Evolutionary conservation across 140 eudicot species (phyloP), one percentile per base, ranked within the genome.

Genomic region (Cichorium intybus): DNA sequence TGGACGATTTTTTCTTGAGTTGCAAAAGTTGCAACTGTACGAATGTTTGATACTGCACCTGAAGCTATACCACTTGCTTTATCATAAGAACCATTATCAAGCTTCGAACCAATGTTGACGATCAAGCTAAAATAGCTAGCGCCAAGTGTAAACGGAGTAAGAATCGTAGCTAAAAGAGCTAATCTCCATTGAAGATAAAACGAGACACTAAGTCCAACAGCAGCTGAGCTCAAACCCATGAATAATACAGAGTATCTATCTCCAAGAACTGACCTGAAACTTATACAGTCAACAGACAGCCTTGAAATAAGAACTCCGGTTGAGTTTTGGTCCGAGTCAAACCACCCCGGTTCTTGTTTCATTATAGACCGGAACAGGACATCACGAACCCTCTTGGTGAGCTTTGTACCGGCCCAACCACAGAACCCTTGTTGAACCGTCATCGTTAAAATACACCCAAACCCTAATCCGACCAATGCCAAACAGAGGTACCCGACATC

Each of bases 341-440:
- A 89, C 95, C 97, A 86, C 5, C 97, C 97, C 0, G 89, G 95
- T 55, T 89, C 97, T 79, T 89, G 95, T 49, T 77, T 85, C 49
- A 89, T 47, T 41, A 89, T 86, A 5, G 95, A 66, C 20, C 53
- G 76, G 67, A 89, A 81, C 52, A 86, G 75, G 26, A 41, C 45
- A 24, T 69, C 64, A 24, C 95, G 77, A 29, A 85, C 90, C 51
- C 96, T 61, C 66, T 66, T 83, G 1, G 90, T 85, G 67, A 88
- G 96, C 71, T 76, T 88, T 24, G 96, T 82, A 15, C 96, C 96
- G 3, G 90, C 90, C 90, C 82, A 88, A 39, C 96, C 95, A 10
- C 95, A 88, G 75, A 88, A 83, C 15, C 96, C 96, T 68, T 88
- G 96, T 60, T 88, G 95, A 17, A 84, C 80, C 3, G 88, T 85